A percentile compares a stretch with the other conserved stretches of the same genome.
Conservation (phyloP, 163 green algal genomes). For the Scenedesmus sp. region DNA sequence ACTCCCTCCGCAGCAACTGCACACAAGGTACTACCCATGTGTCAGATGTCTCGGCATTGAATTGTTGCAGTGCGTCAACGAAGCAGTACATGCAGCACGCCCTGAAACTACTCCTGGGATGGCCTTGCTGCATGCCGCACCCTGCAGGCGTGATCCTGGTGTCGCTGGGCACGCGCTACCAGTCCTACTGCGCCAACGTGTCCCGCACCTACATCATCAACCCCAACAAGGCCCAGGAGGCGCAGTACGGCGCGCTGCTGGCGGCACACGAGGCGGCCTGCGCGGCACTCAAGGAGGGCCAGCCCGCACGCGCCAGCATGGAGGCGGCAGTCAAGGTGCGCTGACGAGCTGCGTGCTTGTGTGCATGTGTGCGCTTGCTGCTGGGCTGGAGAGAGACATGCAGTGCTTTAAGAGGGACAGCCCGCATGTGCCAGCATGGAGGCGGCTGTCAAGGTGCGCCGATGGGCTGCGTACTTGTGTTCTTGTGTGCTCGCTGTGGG, state of each 20-base stretch:
- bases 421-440: slow-evolving; percentile 54
- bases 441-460: background rate
- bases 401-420: slow-evolving; percentile 80
- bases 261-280: slow-evolving; percentile 88
- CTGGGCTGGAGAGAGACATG: background rate
- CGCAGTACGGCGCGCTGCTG: slow-evolving; percentile 82
- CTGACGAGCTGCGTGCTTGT: background rate
- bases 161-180: slow-evolving; percentile 86
- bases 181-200: slow-evolving; percentile 95
- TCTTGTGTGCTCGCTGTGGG: background rate
- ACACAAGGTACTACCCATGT: background rate
- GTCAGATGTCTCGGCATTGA: background rate
- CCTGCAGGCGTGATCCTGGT: slow-evolving; percentile 79
- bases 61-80: background rate
- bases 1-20: no score
- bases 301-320: slow-evolving; percentile 72
- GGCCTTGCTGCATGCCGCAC: background rate
- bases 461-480: background rate
- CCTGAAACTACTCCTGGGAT: background rate
- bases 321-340: slow-evolving; percentile 73
- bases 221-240: slow-evolving; percentile 80
- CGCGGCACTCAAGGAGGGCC: slow-evolving; percentile 79
- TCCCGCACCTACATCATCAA: slow-evolving; percentile 91
- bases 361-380: background rate
- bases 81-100: background rate